Base-by-base conservation (phyloP, 2,329 filamentous ascomycete species). In the Arachnomyces sp. region DNA sequence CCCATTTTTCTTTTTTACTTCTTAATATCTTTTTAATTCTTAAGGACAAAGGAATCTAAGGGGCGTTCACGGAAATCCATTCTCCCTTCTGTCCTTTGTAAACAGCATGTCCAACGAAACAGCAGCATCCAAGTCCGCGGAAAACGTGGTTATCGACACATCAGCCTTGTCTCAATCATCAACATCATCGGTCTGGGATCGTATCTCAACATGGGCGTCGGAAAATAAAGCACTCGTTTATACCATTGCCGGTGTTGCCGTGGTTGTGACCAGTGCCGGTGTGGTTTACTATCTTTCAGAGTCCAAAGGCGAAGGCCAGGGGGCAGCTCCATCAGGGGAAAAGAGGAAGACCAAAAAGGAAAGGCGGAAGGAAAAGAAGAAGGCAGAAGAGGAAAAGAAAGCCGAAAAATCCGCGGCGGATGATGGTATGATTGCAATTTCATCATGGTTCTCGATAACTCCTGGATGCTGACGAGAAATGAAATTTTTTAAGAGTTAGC, bases 201-300 rank as follows among this genome's bases (percentile, higher is more conserved):
- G 89, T 56, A 72, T 95, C 67, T 84, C 88, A 51, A 82, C 73
- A 59, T 98, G 92, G 90, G 88, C 85, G 11, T 86, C 88, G 2
- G 90, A 96, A 63, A 89, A 98, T 71, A 96, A 95, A 72, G 84
- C 86, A 35, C 77, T 90, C 40, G 89, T 94, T 48, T 98, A 95
- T 68, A 95, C 92, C 52, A 86, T 96, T 67, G 92, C 90, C 41
- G 92, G 92, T 57, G 85, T 95, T 44, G 90, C 90, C 39, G 77
- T 95, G 35, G 87, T 95, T 32, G 85, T 94, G 42, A 92, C 87
- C 11, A 86, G 86, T 46, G 90, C 89, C 28, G 90, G 92, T 53
- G 86, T 86, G 32, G 83, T 94, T 59, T 98, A 96, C 73, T 96
- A 95, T 66, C 73, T 95, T 52, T 42, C 46, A 15, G 66, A 84